A percentile compares a stretch with the other conserved stretches of the same genome.
phyloP scores from a whole-genome alignment of 345 rosid genomes.

The Kernera saxatilis region DNA sequence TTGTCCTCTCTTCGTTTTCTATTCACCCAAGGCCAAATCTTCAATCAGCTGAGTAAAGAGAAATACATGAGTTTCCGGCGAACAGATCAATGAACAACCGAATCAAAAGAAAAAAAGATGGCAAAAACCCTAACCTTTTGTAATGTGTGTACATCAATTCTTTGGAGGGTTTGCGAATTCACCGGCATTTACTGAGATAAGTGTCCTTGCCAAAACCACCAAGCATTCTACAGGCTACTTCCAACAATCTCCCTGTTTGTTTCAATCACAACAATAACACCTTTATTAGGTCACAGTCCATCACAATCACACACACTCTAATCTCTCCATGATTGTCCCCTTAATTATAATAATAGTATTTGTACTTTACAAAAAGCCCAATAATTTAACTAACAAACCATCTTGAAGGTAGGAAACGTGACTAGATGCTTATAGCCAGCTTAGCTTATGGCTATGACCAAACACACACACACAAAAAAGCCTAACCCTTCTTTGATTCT shows the following conservation, averaged over 20 bases:
- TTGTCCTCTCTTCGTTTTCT: slow-evolving; percentile 7
- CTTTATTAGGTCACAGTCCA: slow-evolving; percentile 13
- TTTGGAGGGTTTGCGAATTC: slow-evolving; percentile 17
- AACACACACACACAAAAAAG: neutral
- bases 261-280: slow-evolving; percentile 13
- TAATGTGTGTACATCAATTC: slow-evolving; percentile 23
- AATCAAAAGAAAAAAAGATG: neutral
- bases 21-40: slow-evolving; percentile 18
- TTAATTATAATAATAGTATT: neutral
- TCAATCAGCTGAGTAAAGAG: neutral
- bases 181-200: slow-evolving; percentile 43
- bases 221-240: slow-evolving; percentile 60
- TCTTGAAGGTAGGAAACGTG: slow-evolving; percentile 19
- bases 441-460: neutral
- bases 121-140: slow-evolving; percentile 17
- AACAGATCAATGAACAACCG: neutral
- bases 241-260: slow-evolving; percentile 61
- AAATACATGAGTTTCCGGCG: neutral
- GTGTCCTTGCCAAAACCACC: slow-evolving; percentile 54
- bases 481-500: neutral
- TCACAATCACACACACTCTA: neutral
- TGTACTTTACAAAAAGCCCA: neutral
- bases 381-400: neutral
- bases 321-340: slow-evolving; percentile 10
- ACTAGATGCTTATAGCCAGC: slow-evolving; percentile 15